Evolutionary conservation across 306 rosid species (phyloP), one percentile per base, ranked within the genome.

Genomic region (Glycine soja): DNA sequence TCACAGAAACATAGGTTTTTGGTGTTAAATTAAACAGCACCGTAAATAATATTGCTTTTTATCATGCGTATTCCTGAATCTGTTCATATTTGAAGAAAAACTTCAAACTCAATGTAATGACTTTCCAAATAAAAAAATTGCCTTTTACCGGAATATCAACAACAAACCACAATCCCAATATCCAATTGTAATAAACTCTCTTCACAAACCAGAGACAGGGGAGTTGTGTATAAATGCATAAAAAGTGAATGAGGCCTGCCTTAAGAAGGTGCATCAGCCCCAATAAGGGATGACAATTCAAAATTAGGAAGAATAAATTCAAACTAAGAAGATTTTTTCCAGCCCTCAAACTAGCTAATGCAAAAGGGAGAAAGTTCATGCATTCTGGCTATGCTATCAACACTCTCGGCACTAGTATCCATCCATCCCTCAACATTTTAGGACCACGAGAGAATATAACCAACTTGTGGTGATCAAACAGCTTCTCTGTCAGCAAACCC

Each of bases 31-130:
- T 32, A 71, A 57, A 81, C 32, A 13, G 61, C 50, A 32, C 76
- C 52, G 56, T 66, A 59, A 79, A 82, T 47, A 78, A 75, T 80
- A 75, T 9, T 64, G 82, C 73, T 8, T 81, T 57, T 16, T 19
- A 74, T 64, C 15, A 40, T 72, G 16, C 34, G 47, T 62, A 85
- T 85, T 76, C 70, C 52, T 58, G 9, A 71, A 16, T 51, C 32
- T 8, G 52, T 75, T 71, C 70, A 74, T 53, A 45, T 47, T 59
- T 43, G 51, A 38, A 38, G 51, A 74, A 72, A 72, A 46, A 68
- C 51, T 67, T 42, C 15, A 58, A 0, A 79, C 9, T 16, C 24
- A 14, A 19, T 57, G 69, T 54, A 74, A 48, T 79, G 34, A 68
- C 56, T 14, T 71, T 81, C 74, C 43, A 15, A 3, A 56, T 42